phyloP scores from a whole-genome alignment of 2,329 filamentous ascomycete genomes.

The Pleomassaria siparia region DNA sequence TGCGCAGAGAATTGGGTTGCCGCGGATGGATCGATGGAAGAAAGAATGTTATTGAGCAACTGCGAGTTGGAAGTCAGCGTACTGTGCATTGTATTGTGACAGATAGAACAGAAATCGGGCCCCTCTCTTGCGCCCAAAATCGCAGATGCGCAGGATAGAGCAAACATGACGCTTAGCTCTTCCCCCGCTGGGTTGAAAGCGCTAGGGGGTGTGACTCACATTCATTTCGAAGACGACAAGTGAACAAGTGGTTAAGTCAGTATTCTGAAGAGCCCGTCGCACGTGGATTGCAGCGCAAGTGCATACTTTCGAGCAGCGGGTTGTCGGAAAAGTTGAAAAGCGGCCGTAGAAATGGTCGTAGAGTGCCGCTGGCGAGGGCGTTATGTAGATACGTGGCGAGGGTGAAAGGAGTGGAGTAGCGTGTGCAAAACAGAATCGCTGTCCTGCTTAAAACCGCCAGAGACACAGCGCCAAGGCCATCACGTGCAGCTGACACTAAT shows the following conservation, averaged over 20 bases:
- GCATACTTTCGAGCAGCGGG: constrained; percentile 19
- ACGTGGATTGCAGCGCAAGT: constrained; percentile 25
- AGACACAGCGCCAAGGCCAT: no score
- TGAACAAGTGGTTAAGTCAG: constrained; percentile 39
- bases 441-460: no score
- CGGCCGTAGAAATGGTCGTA: constrained; percentile 16
- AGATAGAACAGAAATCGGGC: background rate
- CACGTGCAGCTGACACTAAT: background rate
- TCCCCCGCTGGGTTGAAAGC: background rate
- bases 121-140: background rate
- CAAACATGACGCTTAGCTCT: background rate
- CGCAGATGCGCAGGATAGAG: background rate
- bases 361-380: constrained; percentile 1
- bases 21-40: constrained; percentile 38
- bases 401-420: constrained; percentile 3
- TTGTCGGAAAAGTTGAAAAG: constrained; percentile 7
- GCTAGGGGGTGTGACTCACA: constrained; percentile 28
- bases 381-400: constrained; percentile 8
- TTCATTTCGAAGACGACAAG: constrained; percentile 36
- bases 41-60: constrained; percentile 41
- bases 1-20: constrained; percentile 25
- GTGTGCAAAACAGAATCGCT: background rate
- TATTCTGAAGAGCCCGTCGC: constrained; percentile 33
- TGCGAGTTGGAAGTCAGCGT: constrained; percentile 9
- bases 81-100: background rate